Base-by-base conservation (phyloP, 768 basidiomycete species). In the Harrya chromipes region DNA sequence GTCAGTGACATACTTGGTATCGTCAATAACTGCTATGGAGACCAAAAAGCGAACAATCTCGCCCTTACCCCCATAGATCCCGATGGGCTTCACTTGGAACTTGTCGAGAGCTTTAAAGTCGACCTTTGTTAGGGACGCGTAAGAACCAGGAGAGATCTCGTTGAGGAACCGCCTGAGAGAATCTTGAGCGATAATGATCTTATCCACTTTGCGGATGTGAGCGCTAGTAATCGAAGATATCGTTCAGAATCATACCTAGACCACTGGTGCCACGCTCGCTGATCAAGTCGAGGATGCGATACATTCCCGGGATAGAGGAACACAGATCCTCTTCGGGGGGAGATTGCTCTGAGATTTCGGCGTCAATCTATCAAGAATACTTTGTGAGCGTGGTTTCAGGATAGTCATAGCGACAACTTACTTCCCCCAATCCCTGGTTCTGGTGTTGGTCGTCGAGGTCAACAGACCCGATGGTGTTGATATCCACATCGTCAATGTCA, bases 131-230 rank as follows among this genome's bases (percentile, higher is more conserved):
- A 81, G 62, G 3, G 81, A 80, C 9, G 60, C 54, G 57, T 82
- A 84, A 2, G 81, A 73, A 0, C 78, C 74, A 0, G 83, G 80
- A 21, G 60, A 70, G 4, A 82, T 46, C 20, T 62, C 60, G 48
- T 83, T 79, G 53, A 80, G 70, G 43, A 83, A 73, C 1, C 60
- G 49, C 47, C 67, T 71, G 38, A 84, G 67, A 4, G 78, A 76
- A 10, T 74, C 72, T 57, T 82, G 80, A 5, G 70, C 68, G 29
- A 84, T 84, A 58, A 84, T 77, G 40, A 84, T 74, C 61, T 85
- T 85, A 57, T 82, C 82, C 17, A 83, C 82, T 82, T 52, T 16
- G 46, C 4, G 17, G 24, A 23, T 17, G 38, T 57, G 19, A 55
- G 55, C 29, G 13, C 20, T 11, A n/a, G n/a, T n/a, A 40, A 38